Conservation (phyloP, 208 protist species). For the Tritrichomonas foetus region DNA sequence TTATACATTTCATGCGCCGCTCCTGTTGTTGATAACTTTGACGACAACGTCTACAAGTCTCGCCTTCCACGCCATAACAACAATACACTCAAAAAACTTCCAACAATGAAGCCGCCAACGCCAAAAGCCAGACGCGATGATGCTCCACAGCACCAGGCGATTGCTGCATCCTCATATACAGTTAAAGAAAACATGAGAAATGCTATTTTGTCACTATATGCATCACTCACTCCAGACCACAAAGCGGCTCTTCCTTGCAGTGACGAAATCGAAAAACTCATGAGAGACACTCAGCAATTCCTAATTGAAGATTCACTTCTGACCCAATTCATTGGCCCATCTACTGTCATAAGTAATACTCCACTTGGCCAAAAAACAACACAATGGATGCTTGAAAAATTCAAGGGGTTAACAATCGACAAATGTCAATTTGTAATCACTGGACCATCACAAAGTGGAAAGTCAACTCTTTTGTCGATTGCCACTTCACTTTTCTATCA, state of each 20-base stretch:
- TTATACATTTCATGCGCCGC: not conserved
- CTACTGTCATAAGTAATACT: not conserved
- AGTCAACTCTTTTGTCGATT: not conserved
- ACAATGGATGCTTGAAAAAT: not conserved
- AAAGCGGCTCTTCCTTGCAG: not conserved
- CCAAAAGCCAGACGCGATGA: not conserved
- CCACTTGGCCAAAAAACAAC: not conserved
- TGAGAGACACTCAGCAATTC: not conserved
- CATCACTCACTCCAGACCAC: not conserved
- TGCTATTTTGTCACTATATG: not conserved
- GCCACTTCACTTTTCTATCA: not conserved
- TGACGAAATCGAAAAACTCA: not conserved
- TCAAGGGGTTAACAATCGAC: not conserved
- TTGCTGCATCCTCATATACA: not conserved
- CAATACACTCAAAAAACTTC: not conserved
- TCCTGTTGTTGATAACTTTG: not conserved
- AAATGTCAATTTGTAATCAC: not conserved
- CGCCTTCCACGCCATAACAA: not conserved
- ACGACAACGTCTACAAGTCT: not conserved
- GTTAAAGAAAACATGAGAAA: not conserved
- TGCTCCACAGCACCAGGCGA: not conserved
- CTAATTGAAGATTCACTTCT: not conserved
- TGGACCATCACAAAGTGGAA: not conserved
- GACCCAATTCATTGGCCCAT: not conserved
- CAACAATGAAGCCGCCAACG: not conserved